phyloP scores from a whole-genome alignment of 768 basidiomycete genomes.

The Trametes coccinea region DNA sequence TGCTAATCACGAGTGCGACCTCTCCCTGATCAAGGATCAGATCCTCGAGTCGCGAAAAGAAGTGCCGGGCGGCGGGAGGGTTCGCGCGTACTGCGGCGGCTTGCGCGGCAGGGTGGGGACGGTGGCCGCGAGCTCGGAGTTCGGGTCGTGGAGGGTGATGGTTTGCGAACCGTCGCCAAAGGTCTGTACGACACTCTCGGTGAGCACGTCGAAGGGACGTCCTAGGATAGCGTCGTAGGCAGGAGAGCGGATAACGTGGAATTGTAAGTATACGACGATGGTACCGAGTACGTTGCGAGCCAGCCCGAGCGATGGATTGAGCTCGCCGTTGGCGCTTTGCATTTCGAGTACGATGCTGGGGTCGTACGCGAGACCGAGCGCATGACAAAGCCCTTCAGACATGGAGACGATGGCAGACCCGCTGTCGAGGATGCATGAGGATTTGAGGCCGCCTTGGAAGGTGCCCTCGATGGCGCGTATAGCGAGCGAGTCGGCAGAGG shows the following conservation, averaged over 20 bases:
- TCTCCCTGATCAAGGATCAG: constrained; percentile 17
- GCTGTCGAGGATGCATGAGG: no score
- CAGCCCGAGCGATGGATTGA: constrained; percentile 10
- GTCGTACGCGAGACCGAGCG: constrained; percentile 17
- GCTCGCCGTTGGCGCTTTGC: constrained; percentile 19
- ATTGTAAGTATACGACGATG: no score
- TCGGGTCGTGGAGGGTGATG: constrained; percentile 11
- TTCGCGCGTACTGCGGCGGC: neutral
- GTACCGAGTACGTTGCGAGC: no score
- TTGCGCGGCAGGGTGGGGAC: constrained; percentile 8
- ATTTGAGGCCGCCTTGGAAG: constrained; percentile 6
- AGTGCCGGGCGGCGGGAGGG: neutral
- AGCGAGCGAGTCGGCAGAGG: constrained; percentile 15
- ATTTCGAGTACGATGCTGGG: constrained; percentile 13
- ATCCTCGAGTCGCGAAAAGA: constrained; percentile 21
- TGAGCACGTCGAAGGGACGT: no score
- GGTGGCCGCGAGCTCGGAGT: neutral
- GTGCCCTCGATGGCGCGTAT: constrained; percentile 19
- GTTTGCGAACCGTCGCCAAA: no score
- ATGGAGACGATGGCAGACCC: no score
- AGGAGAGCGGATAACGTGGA: no score
- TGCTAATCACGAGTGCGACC: constrained; percentile 3
- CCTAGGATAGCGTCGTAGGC: no score
- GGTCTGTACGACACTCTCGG: no score
- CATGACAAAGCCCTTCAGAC: constrained; percentile 23